Evolutionary conservation across 2,329 filamentous ascomycete genomes (phyloP), one percentile per base, ranked within the genome.

Genomic region (Rutstroemia sp.): DNA sequence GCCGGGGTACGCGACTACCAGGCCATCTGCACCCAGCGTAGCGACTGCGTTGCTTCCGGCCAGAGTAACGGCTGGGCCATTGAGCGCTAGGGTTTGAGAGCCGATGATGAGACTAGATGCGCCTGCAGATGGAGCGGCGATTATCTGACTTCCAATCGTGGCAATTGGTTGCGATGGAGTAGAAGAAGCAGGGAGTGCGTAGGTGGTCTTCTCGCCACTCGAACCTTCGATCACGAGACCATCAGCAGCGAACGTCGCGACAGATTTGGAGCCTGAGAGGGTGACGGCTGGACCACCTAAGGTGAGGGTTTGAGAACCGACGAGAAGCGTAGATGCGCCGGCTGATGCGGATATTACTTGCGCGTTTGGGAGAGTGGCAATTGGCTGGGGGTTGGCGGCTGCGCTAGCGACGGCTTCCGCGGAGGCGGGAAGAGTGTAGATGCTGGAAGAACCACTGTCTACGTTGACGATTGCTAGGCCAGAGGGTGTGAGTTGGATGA

Each of bases 181-280:
- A 41, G 25, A 23, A 25, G 52, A 14, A 9, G 51, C 38, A 34
- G 59, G 51, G 21, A 61, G 23, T 12, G 56, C 42, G 25, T 48
- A 57, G 4, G 57, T 51, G 16, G 57, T 58, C 6, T 55, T 53
- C 5, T 18, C 12, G 4, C 61, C 59, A n/a, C 56, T 51, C 6
- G 60, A 47, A 47, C 57, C 58, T 39, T 63, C 54, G 4, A 63
- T 19, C 4, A 63, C 34, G 0, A 63, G 25, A 4, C 58, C 61
- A 1, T 50, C 16, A 27, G 58, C 21, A 1, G 58, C 57, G 4
- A 62, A 45, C 47, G 39, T 57, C 3, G 46, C 55, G 16, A 59
- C 45, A 6, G 48, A 21, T 6, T 58, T 48, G 16, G 51, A 39
- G 3, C 53, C 55, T 7, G 61, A n/a, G 5, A 63, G 34, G 10